Percentiles rank a stretch among this genome's conserved stretches.
phyloP scores from a whole-genome alignment of 2,329 filamentous ascomycete species.

The Fusarium siculi region DNA sequence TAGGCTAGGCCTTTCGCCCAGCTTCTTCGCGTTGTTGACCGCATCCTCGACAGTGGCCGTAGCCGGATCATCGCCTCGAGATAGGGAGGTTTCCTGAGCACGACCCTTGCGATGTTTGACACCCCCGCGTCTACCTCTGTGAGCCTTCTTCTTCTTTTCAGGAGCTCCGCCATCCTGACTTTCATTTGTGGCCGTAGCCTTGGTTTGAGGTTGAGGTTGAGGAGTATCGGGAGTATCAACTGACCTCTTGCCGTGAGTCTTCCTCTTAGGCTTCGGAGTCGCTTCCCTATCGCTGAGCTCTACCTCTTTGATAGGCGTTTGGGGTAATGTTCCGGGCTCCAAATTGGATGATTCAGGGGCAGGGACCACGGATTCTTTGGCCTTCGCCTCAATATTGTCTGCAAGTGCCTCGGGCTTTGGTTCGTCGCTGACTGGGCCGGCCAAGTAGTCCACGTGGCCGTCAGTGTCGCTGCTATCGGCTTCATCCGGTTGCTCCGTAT shows the following conservation, averaged over 20 bases:
- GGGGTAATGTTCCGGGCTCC: constrained; percentile 1
- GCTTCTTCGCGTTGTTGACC: constrained; percentile 67
- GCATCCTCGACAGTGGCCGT: constrained; percentile 68
- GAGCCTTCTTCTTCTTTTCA: constrained; percentile 74
- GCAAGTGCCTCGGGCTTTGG: neutral
- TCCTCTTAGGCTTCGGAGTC: constrained; percentile 22
- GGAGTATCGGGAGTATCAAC: neutral
- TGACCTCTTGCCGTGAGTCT: neutral
- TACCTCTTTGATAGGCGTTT: constrained; percentile 6
- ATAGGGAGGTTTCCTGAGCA: constrained; percentile 63
- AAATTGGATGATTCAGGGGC: constrained; percentile 13
- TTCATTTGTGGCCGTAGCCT: neutral
- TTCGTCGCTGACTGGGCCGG: neutral
- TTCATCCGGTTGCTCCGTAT: constrained; percentile 22
- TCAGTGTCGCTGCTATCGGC: constrained; percentile 32
- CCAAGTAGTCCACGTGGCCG: neutral
- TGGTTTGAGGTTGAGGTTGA: neutral
- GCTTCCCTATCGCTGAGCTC: constrained; percentile 27
- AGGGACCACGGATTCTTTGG: constrained; percentile 2
- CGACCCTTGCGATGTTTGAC: constrained; percentile 72
- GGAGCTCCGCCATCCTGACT: constrained; percentile 24
- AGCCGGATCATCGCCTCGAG: constrained; percentile 58
- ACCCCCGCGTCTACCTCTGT: constrained; percentile 77
- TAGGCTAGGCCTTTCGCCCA: constrained; percentile 63
- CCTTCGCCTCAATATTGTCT: constrained; percentile 7